A percentile compares a stretch with the other conserved stretches of the same genome.
Conservation (phyloP, 2,329 filamentous ascomycete genomes). For the Apiospora saccharicola region DNA sequence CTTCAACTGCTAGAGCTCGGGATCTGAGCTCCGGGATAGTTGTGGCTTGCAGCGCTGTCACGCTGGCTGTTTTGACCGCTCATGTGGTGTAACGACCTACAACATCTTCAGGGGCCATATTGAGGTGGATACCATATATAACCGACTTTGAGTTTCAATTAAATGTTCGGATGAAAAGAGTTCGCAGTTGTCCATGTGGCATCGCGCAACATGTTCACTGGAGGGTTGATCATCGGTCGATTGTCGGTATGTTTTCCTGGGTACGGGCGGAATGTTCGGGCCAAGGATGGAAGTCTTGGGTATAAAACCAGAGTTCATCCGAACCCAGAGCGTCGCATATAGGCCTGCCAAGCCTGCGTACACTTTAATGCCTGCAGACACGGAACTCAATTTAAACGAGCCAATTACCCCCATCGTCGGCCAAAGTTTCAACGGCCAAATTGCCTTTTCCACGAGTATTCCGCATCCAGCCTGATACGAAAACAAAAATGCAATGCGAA, state of each 20-base stretch:
- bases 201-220: too few species aligned
- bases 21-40: neutral
- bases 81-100: neutral
- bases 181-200: neutral
- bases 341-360: neutral
- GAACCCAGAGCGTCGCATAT: neutral
- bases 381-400: neutral
- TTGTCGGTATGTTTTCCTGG: neutral
- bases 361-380: neutral
- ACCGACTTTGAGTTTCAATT: neutral
- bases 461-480: too few species aligned
- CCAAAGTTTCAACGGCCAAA: too few species aligned
- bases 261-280: neutral
- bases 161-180: neutral
- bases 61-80: neutral
- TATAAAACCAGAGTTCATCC: conserved; percentile 2
- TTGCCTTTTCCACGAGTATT: too few species aligned
- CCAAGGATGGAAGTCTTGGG: neutral
- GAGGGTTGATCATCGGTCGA: neutral
- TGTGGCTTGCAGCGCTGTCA: neutral
- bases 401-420: neutral
- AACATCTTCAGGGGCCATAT: neutral
- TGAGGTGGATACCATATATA: neutral
- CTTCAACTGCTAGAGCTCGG: neutral
- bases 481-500: too few species aligned